Conservation (phyloP, 2,329 filamentous ascomycete genomes). For the Cytospora leucostoma region DNA sequence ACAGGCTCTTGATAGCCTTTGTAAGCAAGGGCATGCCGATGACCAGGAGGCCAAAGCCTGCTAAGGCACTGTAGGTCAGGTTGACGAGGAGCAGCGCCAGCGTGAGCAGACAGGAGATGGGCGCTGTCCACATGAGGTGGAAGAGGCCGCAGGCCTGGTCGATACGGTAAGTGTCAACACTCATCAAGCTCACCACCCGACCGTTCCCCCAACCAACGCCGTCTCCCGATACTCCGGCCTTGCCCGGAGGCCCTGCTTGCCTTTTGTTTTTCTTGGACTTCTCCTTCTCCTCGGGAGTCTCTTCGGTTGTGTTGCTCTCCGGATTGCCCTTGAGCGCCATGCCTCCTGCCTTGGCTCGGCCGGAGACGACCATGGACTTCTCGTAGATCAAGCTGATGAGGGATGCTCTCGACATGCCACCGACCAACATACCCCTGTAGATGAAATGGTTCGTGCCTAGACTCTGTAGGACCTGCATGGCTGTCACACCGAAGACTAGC, state of each 20-base stretch:
- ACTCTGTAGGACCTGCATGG: constrained; percentile 83
- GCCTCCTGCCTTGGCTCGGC: constrained; percentile 83
- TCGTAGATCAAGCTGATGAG: constrained; percentile 88
- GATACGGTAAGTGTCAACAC: constrained; percentile 89
- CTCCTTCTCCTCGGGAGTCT: constrained; percentile 43
- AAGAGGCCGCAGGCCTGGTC: constrained; percentile 88
- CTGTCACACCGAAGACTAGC: constrained; percentile 78
- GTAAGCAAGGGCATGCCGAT: constrained; percentile 78
- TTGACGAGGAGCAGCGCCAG: constrained; percentile 82
- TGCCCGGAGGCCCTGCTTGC: constrained; percentile 36
- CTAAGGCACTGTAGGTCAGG: constrained; percentile 83
- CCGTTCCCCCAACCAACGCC: constrained; percentile 90
- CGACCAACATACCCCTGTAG: constrained; percentile 88
- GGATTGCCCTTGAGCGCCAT: constrained; percentile 31
- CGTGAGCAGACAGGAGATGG: constrained; percentile 75
- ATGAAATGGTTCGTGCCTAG: constrained; percentile 87
- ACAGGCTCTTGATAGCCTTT: constrained; percentile 73
- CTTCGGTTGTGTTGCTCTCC: constrained; percentile 48
- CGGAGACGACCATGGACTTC: constrained; percentile 88
- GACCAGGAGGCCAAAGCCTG: constrained; percentile 81
- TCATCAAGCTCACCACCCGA: constrained; percentile 90
- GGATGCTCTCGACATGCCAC: constrained; percentile 78
- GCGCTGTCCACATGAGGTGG: constrained; percentile 88
- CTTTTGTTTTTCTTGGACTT: constrained; percentile 32
- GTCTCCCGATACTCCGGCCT: constrained; percentile 61